A percentile compares a stretch with the other conserved stretches of the same genome.
Conservation (phyloP, 176 grass and related monocot genomes). For the Leersia perrieri region DNA sequence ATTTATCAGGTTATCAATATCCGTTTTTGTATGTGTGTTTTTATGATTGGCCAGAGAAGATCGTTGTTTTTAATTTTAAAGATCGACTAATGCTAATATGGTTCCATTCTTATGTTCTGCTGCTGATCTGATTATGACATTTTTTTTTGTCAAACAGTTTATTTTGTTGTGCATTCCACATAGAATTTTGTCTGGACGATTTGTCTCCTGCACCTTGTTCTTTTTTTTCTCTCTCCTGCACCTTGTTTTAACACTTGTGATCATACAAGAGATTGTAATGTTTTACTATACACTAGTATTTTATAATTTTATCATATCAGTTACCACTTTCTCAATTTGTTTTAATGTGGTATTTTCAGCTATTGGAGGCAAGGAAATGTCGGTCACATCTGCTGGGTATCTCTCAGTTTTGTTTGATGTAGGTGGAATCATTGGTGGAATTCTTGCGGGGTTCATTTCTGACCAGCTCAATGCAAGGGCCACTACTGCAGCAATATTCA, state of each 20-base stretch:
- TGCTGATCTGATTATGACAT: not conserved
- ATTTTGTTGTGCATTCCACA: not conserved
- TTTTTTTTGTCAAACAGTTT: constrained; percentile 6
- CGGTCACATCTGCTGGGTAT: constrained; percentile 58
- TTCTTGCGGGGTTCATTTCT: constrained; percentile 63
- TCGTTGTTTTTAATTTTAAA: not conserved
- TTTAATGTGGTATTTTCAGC: constrained; percentile 24
- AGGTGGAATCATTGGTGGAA: constrained; percentile 65
- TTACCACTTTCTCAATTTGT: not conserved
- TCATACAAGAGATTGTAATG: not conserved
- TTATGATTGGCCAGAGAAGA: not conserved
- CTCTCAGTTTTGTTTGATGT: constrained; percentile 66
- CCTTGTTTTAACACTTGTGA: not conserved
- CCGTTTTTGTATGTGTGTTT: not conserved
- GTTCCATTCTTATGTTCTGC: not conserved
- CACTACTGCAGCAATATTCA: constrained; percentile 60
- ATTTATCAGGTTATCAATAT: not conserved
- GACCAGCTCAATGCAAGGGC: constrained; percentile 69
- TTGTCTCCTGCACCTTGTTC: not conserved
- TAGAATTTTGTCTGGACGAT: not conserved
- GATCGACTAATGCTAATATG: constrained; percentile 6
- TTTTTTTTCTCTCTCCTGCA: too few species aligned
- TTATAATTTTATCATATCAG: not conserved
- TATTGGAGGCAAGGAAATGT: constrained; percentile 56
- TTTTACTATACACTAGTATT: not conserved